Conservation (phyloP, 371 early-diverging fungal species). For the Nematocida sp. region DNA sequence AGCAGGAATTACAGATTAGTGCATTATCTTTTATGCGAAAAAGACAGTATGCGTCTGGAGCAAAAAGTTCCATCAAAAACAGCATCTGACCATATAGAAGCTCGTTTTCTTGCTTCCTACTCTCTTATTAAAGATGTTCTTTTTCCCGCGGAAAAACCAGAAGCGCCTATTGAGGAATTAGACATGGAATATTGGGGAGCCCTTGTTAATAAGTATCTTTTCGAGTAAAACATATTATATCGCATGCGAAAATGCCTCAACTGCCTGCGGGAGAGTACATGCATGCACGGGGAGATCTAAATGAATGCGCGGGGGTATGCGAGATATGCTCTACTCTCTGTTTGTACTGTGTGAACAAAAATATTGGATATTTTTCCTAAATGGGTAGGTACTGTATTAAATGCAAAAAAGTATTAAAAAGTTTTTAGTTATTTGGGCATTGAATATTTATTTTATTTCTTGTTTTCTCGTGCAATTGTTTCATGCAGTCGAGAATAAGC, state of each 20-base stretch:
- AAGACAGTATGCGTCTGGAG: no score
- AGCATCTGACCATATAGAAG: background rate
- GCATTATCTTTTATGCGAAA: slow-evolving; percentile 44
- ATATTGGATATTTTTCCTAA: no score
- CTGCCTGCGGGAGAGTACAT: background rate
- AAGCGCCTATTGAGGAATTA: background rate
- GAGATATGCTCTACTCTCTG: no score
- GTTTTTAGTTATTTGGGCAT: background rate
- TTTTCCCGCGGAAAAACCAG: background rate
- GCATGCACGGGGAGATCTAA: no score
- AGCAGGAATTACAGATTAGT: slow-evolving; percentile 10
- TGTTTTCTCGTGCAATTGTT: slow-evolving; percentile 9
- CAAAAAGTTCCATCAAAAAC: no score
- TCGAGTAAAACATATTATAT: background rate
- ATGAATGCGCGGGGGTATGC: no score
- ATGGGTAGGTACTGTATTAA: background rate
- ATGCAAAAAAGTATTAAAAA: background rate
- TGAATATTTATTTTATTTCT: background rate
- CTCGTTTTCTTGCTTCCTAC: background rate
- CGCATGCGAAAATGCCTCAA: background rate
- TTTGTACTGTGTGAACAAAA: no score
- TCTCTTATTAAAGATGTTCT: background rate
- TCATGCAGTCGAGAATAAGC: slow-evolving; percentile 22
- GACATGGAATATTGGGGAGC: slow-evolving; percentile 28
- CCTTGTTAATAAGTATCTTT: background rate